Evolutionary conservation across 306 rosid species (phyloP).

Genomic region (Crataegus laevigata): DNA sequence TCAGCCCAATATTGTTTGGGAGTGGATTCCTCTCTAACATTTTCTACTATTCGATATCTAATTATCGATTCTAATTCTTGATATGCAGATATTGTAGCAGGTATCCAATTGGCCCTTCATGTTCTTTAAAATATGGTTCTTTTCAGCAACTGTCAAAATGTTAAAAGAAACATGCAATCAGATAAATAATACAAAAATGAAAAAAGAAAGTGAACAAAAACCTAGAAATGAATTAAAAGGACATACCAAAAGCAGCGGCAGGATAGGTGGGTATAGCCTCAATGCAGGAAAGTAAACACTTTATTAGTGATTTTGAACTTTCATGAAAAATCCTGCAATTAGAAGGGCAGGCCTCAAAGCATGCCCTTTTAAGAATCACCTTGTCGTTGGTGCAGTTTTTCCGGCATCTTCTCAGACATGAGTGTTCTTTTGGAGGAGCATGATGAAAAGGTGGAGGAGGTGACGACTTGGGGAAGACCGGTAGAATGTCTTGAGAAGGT

Average conservation of each 20-base stretch:
- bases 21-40: no score
- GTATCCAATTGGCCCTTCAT: background rate
- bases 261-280: background rate
- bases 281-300: background rate
- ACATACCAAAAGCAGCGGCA: background rate
- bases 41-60: background rate
- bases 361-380: background rate
- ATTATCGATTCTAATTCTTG: background rate
- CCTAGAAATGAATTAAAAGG: background rate
- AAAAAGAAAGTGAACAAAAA: background rate
- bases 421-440: background rate
- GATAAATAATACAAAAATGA: background rate
- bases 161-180: background rate
- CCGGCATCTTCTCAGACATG: background rate
- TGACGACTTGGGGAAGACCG: background rate
- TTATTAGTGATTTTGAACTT: background rate
- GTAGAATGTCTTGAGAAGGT: background rate
- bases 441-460: background rate
- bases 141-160: background rate
- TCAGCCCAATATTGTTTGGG: no score
- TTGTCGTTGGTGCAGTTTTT: background rate
- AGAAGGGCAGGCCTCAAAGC: background rate
- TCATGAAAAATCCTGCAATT: background rate
- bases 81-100: background rate
- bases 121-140: background rate